These are phyloP conservation scores for Hymenoscyphus infarciens DNA, from an alignment of 2,329 filamentous ascomycete genomes.

Conservation along the genomic window DNA sequence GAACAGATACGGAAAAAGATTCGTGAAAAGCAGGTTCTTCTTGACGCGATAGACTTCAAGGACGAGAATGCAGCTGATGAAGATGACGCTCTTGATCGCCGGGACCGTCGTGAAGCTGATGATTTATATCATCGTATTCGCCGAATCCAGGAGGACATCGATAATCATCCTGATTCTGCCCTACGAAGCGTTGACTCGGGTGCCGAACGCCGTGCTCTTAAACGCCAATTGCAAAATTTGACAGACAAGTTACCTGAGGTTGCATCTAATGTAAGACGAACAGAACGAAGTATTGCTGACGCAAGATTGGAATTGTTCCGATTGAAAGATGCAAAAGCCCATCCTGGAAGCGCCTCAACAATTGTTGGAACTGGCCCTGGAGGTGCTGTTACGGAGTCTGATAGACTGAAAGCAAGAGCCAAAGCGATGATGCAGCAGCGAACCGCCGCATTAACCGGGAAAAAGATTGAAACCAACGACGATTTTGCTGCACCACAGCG, in stretches of 20 bases:
- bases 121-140: slow-evolving; percentile 91
- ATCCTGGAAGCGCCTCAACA: slow-evolving; percentile 73
- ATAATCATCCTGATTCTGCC: slow-evolving; percentile 76
- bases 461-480: slow-evolving; percentile 69
- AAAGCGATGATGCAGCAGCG: slow-evolving; percentile 99
- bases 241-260: slow-evolving; percentile 89
- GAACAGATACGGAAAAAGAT: slow-evolving; percentile 93
- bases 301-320: slow-evolving; percentile 90
- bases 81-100: slow-evolving; percentile 85
- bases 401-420: slow-evolving; percentile 89
- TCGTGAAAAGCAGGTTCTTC: slow-evolving; percentile 85
- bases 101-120: slow-evolving; percentile 87
- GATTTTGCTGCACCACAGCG: slow-evolving; percentile 77
- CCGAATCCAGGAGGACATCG: slow-evolving; percentile 90
- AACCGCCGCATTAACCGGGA: slow-evolving; percentile 85
- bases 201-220: slow-evolving; percentile 79
- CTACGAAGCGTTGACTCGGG: slow-evolving; percentile 73
- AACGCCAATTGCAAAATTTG: slow-evolving; percentile 82
- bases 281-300: slow-evolving; percentile 90
- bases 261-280: slow-evolving; percentile 84
- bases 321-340: slow-evolving; percentile 85
- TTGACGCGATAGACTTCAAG: slow-evolving; percentile 95
- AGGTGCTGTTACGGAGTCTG: slow-evolving; percentile 84
- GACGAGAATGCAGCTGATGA: slow-evolving; percentile 88
- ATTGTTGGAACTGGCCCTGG: slow-evolving; percentile 93